These are phyloP conservation scores for Phialophora verrucosa DNA, from an alignment of 2,329 filamentous ascomycete species.

Conservation along the genomic window DNA sequence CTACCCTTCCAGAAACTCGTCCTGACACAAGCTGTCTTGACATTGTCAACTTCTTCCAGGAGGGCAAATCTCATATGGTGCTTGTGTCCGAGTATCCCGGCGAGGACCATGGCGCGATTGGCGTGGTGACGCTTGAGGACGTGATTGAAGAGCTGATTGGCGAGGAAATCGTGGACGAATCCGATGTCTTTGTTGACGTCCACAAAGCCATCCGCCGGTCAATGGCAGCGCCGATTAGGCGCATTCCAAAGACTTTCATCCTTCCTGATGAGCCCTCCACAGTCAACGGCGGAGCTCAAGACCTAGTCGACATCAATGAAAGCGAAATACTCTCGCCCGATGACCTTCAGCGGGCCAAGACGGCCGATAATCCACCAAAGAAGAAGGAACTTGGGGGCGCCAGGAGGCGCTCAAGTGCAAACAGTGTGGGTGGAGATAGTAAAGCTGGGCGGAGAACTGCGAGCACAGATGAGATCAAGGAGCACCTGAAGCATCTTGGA, in stretches of 20 bases:
- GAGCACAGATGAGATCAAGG: slow-evolving; percentile 60
- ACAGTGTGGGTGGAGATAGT: slow-evolving; percentile 41
- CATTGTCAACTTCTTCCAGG: slow-evolving; percentile 99
- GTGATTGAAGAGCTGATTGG: slow-evolving; percentile 98
- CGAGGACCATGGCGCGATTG: slow-evolving; percentile 86
- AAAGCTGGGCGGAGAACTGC: slow-evolving; percentile 54
- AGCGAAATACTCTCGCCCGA: slow-evolving; percentile 44
- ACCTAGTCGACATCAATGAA: slow-evolving; percentile 56
- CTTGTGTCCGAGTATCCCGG: slow-evolving; percentile 89
- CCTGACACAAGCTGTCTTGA: slow-evolving; percentile 96
- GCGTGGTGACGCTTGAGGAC: slow-evolving; percentile 94
- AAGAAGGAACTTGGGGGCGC: slow-evolving; percentile 42
- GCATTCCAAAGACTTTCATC: slow-evolving; percentile 64
- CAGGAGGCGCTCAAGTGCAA: slow-evolving; percentile 44
- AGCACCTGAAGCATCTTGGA: slow-evolving; percentile 68
- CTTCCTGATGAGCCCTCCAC: slow-evolving; percentile 48
- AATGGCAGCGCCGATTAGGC: slow-evolving; percentile 79
- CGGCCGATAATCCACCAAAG: slow-evolving; percentile 40
- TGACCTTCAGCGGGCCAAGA: slow-evolving; percentile 34
- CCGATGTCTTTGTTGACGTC: slow-evolving; percentile 96
- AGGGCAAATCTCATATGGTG: slow-evolving; percentile 99
- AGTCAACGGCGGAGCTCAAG: slow-evolving; percentile 39
- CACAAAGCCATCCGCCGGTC: slow-evolving; percentile 96
- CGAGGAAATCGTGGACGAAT: slow-evolving; percentile 99
- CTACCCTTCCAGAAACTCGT: slow-evolving; percentile 90